Conservation (phyloP, 495 filamentous ascomycete species). For the Trichoderma orchidacearum region DNA sequence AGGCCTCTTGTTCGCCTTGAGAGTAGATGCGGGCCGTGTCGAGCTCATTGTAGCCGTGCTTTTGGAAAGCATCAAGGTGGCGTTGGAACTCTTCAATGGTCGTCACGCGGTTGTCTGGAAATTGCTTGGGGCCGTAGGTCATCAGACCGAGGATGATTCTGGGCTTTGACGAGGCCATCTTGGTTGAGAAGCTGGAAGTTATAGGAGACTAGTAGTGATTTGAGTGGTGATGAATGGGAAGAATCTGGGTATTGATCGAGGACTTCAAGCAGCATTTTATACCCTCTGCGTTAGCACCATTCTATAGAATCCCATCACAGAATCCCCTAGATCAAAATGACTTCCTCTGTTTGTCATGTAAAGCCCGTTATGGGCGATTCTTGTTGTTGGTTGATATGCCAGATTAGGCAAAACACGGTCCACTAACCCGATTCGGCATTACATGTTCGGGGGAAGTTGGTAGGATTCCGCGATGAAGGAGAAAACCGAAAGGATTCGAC, state of each 20-base stretch:
- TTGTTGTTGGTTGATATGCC: neutral
- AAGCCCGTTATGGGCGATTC: neutral
- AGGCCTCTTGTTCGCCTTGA: conserved; percentile 60
- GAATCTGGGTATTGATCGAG: neutral
- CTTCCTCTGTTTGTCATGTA: neutral
- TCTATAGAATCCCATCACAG: neutral
- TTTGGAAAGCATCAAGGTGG: conserved; percentile 47
- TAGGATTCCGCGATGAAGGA: too few relatives aligned
- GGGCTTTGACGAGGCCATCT: conserved; percentile 12
- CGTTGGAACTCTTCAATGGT: conserved; percentile 47
- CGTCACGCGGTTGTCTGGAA: conserved; percentile 37
- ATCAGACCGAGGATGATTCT: conserved; percentile 37
- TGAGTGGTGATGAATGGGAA: neutral
- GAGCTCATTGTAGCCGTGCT: conserved; percentile 51
- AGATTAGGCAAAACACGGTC: neutral
- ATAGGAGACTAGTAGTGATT: neutral
- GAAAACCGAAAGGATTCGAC: too few relatives aligned
- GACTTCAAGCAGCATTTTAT: neutral
- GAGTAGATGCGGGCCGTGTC: conserved; percentile 62
- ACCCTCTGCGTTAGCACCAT: too few relatives aligned
- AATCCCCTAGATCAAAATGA: too few relatives aligned
- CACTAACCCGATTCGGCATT: neutral
- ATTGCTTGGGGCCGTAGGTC: conserved; percentile 28
- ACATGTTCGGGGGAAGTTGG: too few relatives aligned
- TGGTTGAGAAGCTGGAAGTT: neutral